Conservation (phyloP, 257 asterid species). For the Rubia yunnanensis region DNA sequence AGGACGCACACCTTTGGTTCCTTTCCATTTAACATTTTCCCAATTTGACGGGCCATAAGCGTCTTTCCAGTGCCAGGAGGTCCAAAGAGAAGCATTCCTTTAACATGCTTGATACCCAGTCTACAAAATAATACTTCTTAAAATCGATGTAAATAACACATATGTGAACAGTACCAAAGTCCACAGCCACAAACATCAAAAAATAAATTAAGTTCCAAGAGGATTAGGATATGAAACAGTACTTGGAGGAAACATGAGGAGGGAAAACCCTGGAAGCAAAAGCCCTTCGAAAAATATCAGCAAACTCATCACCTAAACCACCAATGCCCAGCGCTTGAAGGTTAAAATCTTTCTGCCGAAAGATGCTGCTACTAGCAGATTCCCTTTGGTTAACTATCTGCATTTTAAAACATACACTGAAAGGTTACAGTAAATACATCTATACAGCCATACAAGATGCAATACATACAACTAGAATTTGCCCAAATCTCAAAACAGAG, state of each 20-base stretch:
- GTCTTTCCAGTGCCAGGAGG: constrained; percentile 99
- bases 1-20: constrained; percentile 77
- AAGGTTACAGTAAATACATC: constrained; percentile 10
- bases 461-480: constrained; percentile 8
- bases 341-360: constrained; percentile 87
- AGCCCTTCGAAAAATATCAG: constrained; percentile 98
- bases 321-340: constrained; percentile 90
- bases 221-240: constrained; percentile 17
- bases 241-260: constrained; percentile 90
- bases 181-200: not conserved
- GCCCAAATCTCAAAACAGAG: constrained; percentile 10
- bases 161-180: not conserved
- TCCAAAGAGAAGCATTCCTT: constrained; percentile 96
- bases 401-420: constrained; percentile 17
- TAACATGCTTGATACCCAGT: constrained; percentile 96
- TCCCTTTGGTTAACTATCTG: constrained; percentile 97
- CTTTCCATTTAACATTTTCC: constrained; percentile 92
- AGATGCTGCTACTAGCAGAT: constrained; percentile 92
- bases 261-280: constrained; percentile 99
- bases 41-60: constrained; percentile 98
- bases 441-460: constrained; percentile 2
- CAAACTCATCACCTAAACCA: constrained; percentile 94
- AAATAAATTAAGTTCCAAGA: constrained; percentile 3
- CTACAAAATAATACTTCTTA: constrained; percentile 32
- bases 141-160: constrained; percentile 6